A percentile compares a stretch with the other conserved stretches of the same genome.
Conservation (phyloP, 1,139 yeast genomes). For the Candida sojae region DNA sequence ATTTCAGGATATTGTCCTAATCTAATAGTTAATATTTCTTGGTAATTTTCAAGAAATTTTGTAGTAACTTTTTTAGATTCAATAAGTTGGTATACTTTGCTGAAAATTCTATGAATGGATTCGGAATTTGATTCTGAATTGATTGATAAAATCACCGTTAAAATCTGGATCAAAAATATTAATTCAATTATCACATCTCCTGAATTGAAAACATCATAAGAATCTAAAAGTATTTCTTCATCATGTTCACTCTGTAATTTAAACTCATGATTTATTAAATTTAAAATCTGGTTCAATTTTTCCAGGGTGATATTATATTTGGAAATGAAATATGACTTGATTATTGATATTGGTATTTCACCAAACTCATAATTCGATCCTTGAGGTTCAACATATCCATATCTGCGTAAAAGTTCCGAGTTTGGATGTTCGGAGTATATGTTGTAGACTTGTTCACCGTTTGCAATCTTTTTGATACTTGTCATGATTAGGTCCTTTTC, state of each 20-base stretch:
- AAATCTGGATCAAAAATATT: slow-evolving; percentile 51
- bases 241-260: slow-evolving; percentile 26
- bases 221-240: slow-evolving; percentile 52
- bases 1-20: slow-evolving; percentile 43
- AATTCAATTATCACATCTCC: slow-evolving; percentile 62
- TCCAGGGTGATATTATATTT: slow-evolving; percentile 20
- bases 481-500: slow-evolving; percentile 60
- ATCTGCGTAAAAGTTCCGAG: slow-evolving; percentile 81
- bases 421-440: slow-evolving; percentile 92
- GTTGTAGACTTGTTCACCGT: slow-evolving; percentile 78
- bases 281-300: slow-evolving; percentile 32
- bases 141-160: slow-evolving; percentile 44
- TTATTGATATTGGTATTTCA: slow-evolving; percentile 55
- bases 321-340: slow-evolving; percentile 35
- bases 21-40: slow-evolving; percentile 32
- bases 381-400: slow-evolving; percentile 82
- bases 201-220: slow-evolving; percentile 61
- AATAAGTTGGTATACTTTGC: slow-evolving; percentile 48
- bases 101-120: slow-evolving; percentile 44
- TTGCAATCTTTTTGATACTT: slow-evolving; percentile 59
- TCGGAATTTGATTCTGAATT: slow-evolving; percentile 31
- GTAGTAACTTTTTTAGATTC: slow-evolving; percentile 44
- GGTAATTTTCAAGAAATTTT: slow-evolving; percentile 31
- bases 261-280: slow-evolving; percentile 23
- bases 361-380: slow-evolving; percentile 83